A percentile compares a stretch with the other conserved stretches of the same genome.
Conservation (phyloP, 2,329 filamentous ascomycete genomes). For the Ophiostoma sp. region DNA sequence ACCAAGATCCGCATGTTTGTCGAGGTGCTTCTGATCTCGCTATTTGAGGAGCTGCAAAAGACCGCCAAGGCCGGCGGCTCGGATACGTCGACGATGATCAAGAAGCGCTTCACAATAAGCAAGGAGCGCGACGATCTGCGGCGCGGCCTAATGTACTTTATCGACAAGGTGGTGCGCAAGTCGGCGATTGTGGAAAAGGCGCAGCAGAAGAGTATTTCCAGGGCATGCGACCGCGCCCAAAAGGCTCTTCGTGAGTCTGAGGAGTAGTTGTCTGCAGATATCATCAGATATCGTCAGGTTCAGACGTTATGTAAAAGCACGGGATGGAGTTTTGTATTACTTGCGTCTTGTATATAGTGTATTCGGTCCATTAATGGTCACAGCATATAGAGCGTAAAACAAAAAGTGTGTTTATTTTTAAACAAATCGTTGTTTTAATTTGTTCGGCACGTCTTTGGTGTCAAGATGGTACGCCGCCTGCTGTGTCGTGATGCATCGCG, state of each 20-base stretch:
- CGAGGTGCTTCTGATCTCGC: slow-evolving; percentile 71
- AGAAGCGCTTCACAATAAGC: slow-evolving; percentile 61
- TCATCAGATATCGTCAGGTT: background rate
- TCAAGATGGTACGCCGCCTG: background rate
- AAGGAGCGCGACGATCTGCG: slow-evolving; percentile 63
- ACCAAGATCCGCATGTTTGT: slow-evolving; percentile 71
- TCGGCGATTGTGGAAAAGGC: slow-evolving; percentile 51
- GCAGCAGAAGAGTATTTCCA: slow-evolving; percentile 45
- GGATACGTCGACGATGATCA: slow-evolving; percentile 41
- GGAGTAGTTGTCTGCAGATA: background rate
- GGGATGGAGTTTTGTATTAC: background rate
- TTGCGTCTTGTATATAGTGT: background rate
- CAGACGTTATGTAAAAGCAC: background rate
- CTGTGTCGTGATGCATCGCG: background rate
- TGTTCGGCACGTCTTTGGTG: background rate
- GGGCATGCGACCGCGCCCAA: slow-evolving; percentile 43
- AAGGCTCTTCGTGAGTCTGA: slow-evolving; percentile 33
- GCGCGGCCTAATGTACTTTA: slow-evolving; percentile 70
- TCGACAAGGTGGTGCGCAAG: slow-evolving; percentile 68
- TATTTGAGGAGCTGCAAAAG: slow-evolving; percentile 63
- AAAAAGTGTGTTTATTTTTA: background rate
- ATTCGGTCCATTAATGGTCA: background rate
- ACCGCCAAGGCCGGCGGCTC: slow-evolving; percentile 34
- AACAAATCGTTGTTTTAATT: background rate
- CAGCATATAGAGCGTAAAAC: background rate